A percentile compares a stretch with the other conserved stretches of the same genome.
phyloP scores from a whole-genome alignment of 2,329 filamentous ascomycete species.

The Hypoxylon sp. region DNA sequence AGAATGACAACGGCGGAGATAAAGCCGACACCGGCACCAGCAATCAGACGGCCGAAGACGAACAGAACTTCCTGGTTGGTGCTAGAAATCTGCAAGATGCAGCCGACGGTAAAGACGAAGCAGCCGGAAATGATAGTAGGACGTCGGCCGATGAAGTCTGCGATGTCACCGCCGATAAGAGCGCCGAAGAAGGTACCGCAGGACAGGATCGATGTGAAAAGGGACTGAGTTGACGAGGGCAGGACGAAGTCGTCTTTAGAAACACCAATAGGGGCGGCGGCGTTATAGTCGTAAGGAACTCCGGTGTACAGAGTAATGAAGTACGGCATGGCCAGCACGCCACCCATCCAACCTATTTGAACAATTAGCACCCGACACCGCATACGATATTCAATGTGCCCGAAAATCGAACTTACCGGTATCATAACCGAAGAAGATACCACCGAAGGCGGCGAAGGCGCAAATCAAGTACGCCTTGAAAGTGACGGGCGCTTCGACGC shows the following conservation, averaged over 20 bases:
- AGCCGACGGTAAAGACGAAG: conserved; percentile 68
- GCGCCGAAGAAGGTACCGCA: conserved; percentile 74
- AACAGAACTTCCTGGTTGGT: conserved; percentile 64
- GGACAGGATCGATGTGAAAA: conserved; percentile 76
- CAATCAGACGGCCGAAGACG: conserved; percentile 72
- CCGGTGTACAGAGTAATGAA: conserved; percentile 59
- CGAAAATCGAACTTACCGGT: conserved; percentile 61
- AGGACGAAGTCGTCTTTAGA: conserved; percentile 54
- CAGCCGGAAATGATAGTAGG: conserved; percentile 71
- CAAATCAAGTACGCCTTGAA: conserved; percentile 76
- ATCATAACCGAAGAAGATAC: conserved; percentile 84
- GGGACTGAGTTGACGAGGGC: conserved; percentile 63
- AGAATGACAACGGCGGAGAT: conserved; percentile 75
- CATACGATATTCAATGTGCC: not conserved
- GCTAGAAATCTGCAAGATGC: conserved; percentile 69
- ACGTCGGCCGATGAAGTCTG: conserved; percentile 72
- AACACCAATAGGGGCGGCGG: conserved; percentile 42
- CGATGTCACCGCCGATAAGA: conserved; percentile 72
- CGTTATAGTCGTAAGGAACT: conserved; percentile 49
- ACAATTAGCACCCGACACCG: conserved; percentile 13
- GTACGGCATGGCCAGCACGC: conserved; percentile 56
- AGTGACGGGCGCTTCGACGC: conserved; percentile 76
- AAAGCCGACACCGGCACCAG: conserved; percentile 75
- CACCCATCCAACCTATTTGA: conserved; percentile 63
- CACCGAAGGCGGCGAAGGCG: conserved; percentile 77